Percentiles rank a stretch among this genome's conserved stretches.
Evolutionary conservation across 208 protist species (phyloP).

Genomic region (Crithidia bombi): DNA sequence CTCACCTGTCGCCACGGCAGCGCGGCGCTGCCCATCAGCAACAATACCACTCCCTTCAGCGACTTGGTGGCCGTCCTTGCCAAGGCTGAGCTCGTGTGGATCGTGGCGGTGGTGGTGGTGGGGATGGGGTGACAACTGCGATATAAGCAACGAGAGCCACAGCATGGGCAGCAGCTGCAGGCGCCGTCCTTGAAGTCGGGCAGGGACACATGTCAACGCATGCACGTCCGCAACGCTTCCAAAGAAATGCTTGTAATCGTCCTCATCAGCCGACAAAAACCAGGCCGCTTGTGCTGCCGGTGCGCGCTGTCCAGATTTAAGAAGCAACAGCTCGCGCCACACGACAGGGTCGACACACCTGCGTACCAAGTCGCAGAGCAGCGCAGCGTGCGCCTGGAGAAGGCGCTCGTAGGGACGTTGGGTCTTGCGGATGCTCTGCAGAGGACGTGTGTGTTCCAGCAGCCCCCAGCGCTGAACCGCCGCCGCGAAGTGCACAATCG

Average conservation of each 20-base stretch:
- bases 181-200: conserved; percentile 54
- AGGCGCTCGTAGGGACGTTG: conserved; percentile 37
- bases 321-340: conserved; percentile 28
- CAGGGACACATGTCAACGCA: background rate
- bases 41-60: too few species aligned
- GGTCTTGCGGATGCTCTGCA: conserved; percentile 36
- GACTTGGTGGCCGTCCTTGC: too few species aligned
- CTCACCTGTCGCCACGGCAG: too few species aligned
- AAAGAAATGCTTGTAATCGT: conserved; percentile 4
- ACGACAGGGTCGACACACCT: conserved; percentile 11
- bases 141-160: conserved; percentile 62
- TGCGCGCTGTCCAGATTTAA: conserved; percentile 27
- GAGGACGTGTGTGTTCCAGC: conserved; percentile 45
- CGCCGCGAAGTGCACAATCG: conserved; percentile 62
- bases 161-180: conserved; percentile 74
- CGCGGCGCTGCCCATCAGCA: background rate
- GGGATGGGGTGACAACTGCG: conserved; percentile 22
- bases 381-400: conserved; percentile 47
- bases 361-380: conserved; percentile 33
- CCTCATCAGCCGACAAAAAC: conserved; percentile 20
- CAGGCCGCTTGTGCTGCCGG: conserved; percentile 13
- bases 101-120: too few species aligned
- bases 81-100: too few species aligned
- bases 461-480: conserved; percentile 69
- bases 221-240: background rate